Percentiles rank a stretch among this genome's conserved stretches.
These are phyloP conservation scores for Saprolegnia parasitica DNA, from an alignment of 352 stramenopile species.

Conservation along the genomic window DNA sequence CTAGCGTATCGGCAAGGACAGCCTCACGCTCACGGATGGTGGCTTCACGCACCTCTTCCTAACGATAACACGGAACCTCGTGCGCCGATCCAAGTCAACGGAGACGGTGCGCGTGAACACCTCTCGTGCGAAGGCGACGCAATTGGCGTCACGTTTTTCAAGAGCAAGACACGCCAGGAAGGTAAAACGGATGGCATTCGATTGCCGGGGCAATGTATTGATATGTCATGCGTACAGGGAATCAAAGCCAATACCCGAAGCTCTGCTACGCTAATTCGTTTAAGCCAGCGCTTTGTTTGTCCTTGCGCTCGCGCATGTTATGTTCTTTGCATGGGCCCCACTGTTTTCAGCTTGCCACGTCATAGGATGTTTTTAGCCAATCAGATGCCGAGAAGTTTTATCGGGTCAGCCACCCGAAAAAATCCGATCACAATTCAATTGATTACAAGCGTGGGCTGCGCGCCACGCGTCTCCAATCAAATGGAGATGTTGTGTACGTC, in stretches of 20 bases:
- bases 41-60: slow-evolving; percentile 24
- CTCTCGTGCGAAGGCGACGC: slow-evolving; percentile 7
- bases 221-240: neutral
- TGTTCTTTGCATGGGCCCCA: neutral
- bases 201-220: neutral
- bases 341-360: neutral
- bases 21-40: neutral
- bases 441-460: no score
- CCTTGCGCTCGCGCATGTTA: slow-evolving; percentile 1
- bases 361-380: neutral
- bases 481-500: no score
- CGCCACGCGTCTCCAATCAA: no score
- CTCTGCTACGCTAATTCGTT: slow-evolving; percentile 5
- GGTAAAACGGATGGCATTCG: neutral
- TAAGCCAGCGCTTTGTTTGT: slow-evolving; percentile 5
- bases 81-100: slow-evolving; percentile 17
- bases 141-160: slow-evolving; percentile 13
- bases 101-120: neutral
- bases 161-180: slow-evolving; percentile 1
- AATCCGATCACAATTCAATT: neutral
- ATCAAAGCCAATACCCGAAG: neutral
- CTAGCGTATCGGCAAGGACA: neutral
- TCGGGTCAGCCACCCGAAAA: neutral
- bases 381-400: neutral
- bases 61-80: slow-evolving; percentile 8